phyloP scores from a whole-genome alignment of 345 rosid species.

The Eucalyptus regnans region DNA sequence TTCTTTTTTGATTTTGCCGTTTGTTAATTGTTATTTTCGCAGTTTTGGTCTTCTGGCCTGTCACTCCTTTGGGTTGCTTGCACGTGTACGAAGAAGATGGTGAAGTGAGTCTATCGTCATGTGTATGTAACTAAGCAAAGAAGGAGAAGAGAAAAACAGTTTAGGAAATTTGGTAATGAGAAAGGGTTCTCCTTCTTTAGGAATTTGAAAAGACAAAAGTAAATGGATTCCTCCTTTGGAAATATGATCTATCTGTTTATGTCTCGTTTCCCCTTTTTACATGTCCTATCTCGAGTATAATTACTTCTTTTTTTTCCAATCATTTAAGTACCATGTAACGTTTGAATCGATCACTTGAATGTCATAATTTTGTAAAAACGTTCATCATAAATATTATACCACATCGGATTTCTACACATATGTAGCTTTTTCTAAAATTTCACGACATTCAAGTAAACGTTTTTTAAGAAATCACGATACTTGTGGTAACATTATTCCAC shows the following conservation, averaged over 20 bases:
- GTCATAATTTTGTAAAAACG: background rate
- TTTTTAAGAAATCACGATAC: too few relatives aligned
- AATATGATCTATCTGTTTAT: background rate
- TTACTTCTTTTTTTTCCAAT: background rate
- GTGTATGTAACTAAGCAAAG: background rate
- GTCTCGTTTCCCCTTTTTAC: background rate
- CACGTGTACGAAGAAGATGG: background rate
- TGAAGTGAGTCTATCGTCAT: background rate
- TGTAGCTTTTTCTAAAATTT: too few relatives aligned
- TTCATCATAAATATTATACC: background rate
- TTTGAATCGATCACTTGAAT: background rate
- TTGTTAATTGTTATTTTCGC: background rate
- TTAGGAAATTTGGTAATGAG: background rate
- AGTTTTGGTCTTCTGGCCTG: background rate
- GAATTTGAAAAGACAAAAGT: background rate
- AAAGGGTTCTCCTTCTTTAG: background rate
- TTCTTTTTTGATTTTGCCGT: background rate
- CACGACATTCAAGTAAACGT: too few relatives aligned
- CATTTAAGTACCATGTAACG: background rate
- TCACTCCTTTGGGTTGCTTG: background rate
- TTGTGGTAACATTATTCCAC: too few relatives aligned
- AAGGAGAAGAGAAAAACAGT: background rate
- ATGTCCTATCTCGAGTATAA: fast-evolving
- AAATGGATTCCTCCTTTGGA: background rate
- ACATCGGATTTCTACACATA: background rate